Evolutionary conservation across 805 yeast species (phyloP), one percentile per base, ranked within the genome.

Genomic region (Barnettozyma vustinii): DNA sequence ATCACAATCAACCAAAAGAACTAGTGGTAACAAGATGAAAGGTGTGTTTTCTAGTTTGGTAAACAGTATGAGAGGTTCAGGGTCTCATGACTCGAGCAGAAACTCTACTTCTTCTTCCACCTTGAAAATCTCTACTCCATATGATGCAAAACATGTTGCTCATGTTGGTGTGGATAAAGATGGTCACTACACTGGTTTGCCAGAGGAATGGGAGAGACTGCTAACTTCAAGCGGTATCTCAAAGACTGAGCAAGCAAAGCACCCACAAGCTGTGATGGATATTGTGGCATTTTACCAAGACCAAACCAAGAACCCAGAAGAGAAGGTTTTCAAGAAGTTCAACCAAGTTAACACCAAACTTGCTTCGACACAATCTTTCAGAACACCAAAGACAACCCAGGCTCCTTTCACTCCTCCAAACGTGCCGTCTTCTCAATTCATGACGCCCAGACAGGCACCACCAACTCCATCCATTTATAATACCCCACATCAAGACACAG

Each of bases 181-280:
- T 53, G 97, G 97, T 12, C 85, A 87, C 40, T 92, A 85, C 64
- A 88, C 94, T 1, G 98, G 97, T 2, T 71, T 94, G 40, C 99
- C 99, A 0, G 83, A 80, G 26, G 96, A 89, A 60, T 94, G 99
- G 99, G 89, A 89, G 53, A 77, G 80, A 53, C 72, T 91, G 33
- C 73, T 94, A 46, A 76, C 84, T 12, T 87, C 94, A 2, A 85
- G 90, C 59, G 97, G 97, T 46, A 90, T 94, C 51, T 81, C 96
- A 6, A 81, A 79, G 54, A 85, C 80, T 54, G 99, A 94, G 60
- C 96, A 89, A 68, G 83, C 84, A 62, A 87, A 84, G 52, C 88
- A 94, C 66, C 97, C 97, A 2, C 91, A 88, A 65, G 97, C 96
- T 1, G 96, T 94, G 5, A 85, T 85, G 75, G 96, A 89, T 60